Evolutionary conservation across 2,329 filamentous ascomycete species (phyloP).

Genomic region (Microsporum audouinii): DNA sequence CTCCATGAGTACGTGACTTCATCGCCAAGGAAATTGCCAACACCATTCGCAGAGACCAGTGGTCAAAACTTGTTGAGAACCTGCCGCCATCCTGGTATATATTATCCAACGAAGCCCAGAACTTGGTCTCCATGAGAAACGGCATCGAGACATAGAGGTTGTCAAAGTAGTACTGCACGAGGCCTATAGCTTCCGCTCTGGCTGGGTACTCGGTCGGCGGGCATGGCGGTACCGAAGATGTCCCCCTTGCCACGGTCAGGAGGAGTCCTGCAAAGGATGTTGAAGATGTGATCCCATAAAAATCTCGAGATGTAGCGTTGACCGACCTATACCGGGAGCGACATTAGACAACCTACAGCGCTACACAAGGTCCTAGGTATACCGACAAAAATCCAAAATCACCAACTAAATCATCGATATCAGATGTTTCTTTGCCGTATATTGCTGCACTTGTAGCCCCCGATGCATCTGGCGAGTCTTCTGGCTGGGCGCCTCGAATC

Average conservation of each 20-base stretch:
- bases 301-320: constrained; percentile 87
- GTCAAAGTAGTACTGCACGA: constrained; percentile 74
- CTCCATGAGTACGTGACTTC: constrained; percentile 54
- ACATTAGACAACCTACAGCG: neutral
- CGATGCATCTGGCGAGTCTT: neutral
- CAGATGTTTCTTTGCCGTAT: constrained; percentile 57
- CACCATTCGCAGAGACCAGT: constrained; percentile 82
- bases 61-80: constrained; percentile 54
- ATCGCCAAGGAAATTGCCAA: constrained; percentile 69
- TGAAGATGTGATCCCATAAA: constrained; percentile 73
- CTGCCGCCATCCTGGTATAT: constrained; percentile 62
- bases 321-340: constrained; percentile 53
- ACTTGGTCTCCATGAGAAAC: constrained; percentile 65
- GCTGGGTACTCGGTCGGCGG: constrained; percentile 55
- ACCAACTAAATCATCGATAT: constrained; percentile 83
- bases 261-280: constrained; percentile 90
- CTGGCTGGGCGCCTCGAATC: constrained; percentile 14
- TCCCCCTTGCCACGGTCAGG: constrained; percentile 48
- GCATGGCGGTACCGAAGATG: constrained; percentile 57
- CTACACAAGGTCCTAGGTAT: neutral
- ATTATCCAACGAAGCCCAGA: constrained; percentile 68
- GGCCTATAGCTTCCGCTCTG: constrained; percentile 53
- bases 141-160: constrained; percentile 73
- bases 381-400: constrained; percentile 82
- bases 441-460: neutral